Conservation (phyloP, 2,329 filamentous ascomycete genomes). For the Fusarium humuli region DNA sequence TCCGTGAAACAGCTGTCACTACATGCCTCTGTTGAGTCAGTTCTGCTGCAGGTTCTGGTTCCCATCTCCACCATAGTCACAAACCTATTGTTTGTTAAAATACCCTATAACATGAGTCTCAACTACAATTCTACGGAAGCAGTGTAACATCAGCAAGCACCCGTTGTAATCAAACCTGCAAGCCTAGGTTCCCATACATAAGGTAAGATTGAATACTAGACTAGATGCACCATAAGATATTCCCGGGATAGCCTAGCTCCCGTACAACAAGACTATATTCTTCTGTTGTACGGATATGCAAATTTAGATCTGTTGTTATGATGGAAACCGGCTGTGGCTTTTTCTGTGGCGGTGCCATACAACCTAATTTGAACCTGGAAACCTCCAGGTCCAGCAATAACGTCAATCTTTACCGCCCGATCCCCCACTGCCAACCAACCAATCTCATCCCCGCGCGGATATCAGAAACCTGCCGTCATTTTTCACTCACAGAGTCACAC, state of each 20-base stretch:
- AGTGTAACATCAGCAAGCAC: not conserved
- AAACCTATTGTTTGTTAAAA: not conserved
- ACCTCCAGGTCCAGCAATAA: not conserved
- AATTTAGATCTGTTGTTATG: conserved; percentile 10
- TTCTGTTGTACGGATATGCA: not conserved
- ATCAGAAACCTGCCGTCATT: conserved; percentile 28
- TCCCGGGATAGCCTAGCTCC: conserved; percentile 1
- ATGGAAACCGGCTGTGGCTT: conserved; percentile 31
- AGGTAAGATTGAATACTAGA: not conserved
- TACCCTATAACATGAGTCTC: not conserved
- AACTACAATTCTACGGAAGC: not conserved
- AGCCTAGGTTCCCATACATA: not conserved
- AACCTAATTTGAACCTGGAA: not conserved
- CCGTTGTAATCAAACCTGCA: conserved; percentile 2
- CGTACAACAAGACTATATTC: not conserved
- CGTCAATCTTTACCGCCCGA: conserved; percentile 20
- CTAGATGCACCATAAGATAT: not conserved
- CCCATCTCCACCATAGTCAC: not conserved
- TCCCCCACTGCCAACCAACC: conserved; percentile 35
- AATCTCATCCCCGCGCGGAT: conserved; percentile 35
- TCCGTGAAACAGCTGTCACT: not conserved
- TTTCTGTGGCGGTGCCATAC: conserved; percentile 25
- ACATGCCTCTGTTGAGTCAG: not conserved
- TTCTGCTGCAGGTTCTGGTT: not conserved
- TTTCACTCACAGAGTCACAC: conserved; percentile 17